phyloP scores from a whole-genome alignment of 2,329 filamentous ascomycete species.

The Graphiopsis chlorocephala region DNA sequence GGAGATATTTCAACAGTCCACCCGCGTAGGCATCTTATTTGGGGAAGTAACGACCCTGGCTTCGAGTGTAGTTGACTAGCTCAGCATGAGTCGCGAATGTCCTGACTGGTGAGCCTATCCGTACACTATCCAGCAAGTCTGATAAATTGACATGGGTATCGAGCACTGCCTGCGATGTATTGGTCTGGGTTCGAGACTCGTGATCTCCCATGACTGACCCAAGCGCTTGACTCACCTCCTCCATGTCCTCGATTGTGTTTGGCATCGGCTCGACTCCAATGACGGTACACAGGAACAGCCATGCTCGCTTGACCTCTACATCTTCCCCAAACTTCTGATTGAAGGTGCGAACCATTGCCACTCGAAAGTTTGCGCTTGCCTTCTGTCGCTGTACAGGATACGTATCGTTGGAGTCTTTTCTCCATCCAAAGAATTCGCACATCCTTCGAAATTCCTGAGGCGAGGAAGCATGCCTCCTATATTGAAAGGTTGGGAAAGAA shows the following conservation, averaged over 20 bases:
- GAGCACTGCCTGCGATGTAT: conserved; percentile 4
- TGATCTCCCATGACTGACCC: neutral
- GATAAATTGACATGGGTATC: conserved; percentile 8
- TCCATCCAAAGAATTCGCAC: neutral
- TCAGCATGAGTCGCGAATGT: conserved; percentile 12
- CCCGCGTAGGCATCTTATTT: conserved; percentile 15
- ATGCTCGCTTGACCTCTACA: conserved; percentile 1
- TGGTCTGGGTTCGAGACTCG: neutral
- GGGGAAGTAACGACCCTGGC: conserved; percentile 9
- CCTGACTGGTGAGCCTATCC: conserved; percentile 6
- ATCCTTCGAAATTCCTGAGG: neutral
- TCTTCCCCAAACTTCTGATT: conserved; percentile 8
- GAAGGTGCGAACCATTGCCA: conserved; percentile 10
- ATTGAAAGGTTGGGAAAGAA: neutral
- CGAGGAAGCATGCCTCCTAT: neutral
- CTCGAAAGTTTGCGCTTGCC: neutral
- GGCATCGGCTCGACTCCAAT: conserved; percentile 9
- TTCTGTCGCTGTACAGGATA: neutral
- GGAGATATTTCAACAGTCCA: conserved; percentile 14
- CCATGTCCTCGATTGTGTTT: conserved; percentile 4
- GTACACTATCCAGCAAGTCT: conserved; percentile 10
- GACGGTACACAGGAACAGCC: neutral
- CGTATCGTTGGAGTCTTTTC: neutral
- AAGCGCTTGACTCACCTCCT: neutral
- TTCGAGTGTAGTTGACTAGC: conserved; percentile 10